Evolutionary conservation across 1,284 basidiomycete genomes (phyloP), one percentile per base, ranked within the genome.

Genomic region (Heterobasidion irregulare): DNA sequence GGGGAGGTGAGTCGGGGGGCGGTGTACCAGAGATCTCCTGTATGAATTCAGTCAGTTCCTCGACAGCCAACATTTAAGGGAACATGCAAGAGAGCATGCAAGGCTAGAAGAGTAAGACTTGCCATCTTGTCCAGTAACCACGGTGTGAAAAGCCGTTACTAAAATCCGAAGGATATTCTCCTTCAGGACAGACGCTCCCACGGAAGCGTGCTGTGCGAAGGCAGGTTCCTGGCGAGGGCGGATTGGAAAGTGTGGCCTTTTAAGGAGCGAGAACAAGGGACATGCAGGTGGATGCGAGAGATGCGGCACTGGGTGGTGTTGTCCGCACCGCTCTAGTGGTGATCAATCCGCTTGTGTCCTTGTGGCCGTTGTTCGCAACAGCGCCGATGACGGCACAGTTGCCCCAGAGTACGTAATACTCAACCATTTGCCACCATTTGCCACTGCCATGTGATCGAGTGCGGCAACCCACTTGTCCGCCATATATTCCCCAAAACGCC

Each of bases 1-100:
- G 2, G 38, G 38, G 58, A 13, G 59, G 59, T 2, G 58, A 59
- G 16, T 46, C 38, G 38, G 38, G 10, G 6, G 38, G n/a, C n/a
- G 38, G n/a, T 12, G 38, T 41, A n/a, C 38, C 38, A 41, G 38
- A 41, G 38, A 41, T 7, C n/a, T 10, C 38, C 38, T 41, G 38
- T 26, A 26, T 26, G 26, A 26, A 26, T 26, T 26, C 26, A 26
- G 26, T 26, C 26, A 26, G 26, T 26, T 26, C 26, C 26, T 26
- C 26, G 26, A 26, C 26, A 26, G 4, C 0, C 26, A 26, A 26
- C 26, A 26, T 26, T 26, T 26, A 26, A 26, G 26, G 26, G 26
- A 26, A 26, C 26, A 26, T 26, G 26, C 26, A 26, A 26, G 26
- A 26, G 26, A 26, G 6, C 26, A 26, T 26, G 26, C 26, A 26